Percentiles rank a stretch among this genome's conserved stretches.
Evolutionary conservation across 805 yeast species (phyloP).

Genomic region (Lipomyces yamadae): DNA sequence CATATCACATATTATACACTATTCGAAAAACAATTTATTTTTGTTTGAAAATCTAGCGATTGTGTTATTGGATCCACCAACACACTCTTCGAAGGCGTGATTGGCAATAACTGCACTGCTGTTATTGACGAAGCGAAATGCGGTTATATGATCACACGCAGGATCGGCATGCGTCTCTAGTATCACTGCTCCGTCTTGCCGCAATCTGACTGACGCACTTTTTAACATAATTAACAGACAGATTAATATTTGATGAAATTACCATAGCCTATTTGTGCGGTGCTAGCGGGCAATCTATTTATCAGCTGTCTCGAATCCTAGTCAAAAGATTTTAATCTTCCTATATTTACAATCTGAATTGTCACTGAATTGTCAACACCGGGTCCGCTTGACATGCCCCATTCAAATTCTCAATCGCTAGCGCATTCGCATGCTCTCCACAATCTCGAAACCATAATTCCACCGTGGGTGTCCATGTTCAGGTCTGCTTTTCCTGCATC

Average conservation of each 20-base stretch:
- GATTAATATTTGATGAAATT: too few relatives aligned
- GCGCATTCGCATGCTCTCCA: constrained; percentile 14
- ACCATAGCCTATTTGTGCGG: background rate
- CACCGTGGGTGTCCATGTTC: constrained; percentile 35
- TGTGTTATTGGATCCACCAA: too few relatives aligned
- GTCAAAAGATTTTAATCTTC: too few relatives aligned
- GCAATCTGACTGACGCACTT: background rate
- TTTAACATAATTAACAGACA: too few relatives aligned
- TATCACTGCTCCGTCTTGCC: background rate
- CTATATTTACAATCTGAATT: background rate
- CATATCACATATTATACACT: background rate
- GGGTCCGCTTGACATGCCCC: background rate
- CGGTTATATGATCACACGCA: background rate
- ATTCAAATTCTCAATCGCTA: background rate
- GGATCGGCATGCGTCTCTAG: background rate
- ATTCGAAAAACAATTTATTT: too few relatives aligned
- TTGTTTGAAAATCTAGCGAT: too few relatives aligned
- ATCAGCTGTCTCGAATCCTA: too few relatives aligned
- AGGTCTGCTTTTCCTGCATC: constrained; percentile 9
- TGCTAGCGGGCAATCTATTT: background rate
- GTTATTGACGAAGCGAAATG: background rate
- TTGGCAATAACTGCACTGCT: background rate
- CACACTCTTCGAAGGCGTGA: background rate
- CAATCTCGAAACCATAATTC: constrained; percentile 21
- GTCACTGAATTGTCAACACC: background rate